phyloP scores from a whole-genome alignment of 2,329 filamentous ascomycete genomes.

The Dichotomopilus funicola region DNA sequence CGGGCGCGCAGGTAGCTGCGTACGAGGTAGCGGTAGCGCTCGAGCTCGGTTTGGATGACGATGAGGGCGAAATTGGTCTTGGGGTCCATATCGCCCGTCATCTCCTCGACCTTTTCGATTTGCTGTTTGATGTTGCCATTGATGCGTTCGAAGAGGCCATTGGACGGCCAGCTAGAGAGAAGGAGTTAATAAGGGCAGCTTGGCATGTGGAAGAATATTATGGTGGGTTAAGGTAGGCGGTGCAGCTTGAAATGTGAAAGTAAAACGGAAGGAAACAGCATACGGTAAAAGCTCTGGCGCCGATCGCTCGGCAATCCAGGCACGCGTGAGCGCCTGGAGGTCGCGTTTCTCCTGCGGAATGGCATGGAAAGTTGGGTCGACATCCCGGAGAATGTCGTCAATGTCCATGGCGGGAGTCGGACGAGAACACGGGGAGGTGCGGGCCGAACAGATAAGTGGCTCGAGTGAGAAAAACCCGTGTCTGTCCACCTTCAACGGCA shows the following conservation, averaged over 20 bases:
- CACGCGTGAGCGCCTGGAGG: slow-evolving; percentile 80
- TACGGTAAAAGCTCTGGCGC: slow-evolving; percentile 84
- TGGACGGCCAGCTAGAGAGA: slow-evolving; percentile 53
- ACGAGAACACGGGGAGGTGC: not conserved
- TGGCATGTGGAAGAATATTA: not conserved
- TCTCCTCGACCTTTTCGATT: slow-evolving; percentile 37
- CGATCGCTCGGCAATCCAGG: slow-evolving; percentile 87
- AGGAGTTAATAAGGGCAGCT: not conserved
- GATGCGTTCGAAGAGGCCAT: slow-evolving; percentile 73
- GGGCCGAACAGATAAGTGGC: not conserved
- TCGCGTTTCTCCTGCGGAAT: slow-evolving; percentile 60
- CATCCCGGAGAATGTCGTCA: slow-evolving; percentile 69
- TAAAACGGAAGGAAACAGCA: slow-evolving; percentile 21
- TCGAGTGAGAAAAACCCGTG: not conserved
- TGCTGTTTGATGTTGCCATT: slow-evolving; percentile 51
- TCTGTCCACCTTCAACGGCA: too few relatives aligned
- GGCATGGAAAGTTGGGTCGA: slow-evolving; percentile 53
- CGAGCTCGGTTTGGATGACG: slow-evolving; percentile 91
- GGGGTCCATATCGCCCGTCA: slow-evolving; percentile 81
- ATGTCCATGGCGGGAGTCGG: slow-evolving; percentile 58
- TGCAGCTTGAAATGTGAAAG: not conserved
- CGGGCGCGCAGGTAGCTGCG: slow-evolving; percentile 74
- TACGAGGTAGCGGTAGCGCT: slow-evolving; percentile 87
- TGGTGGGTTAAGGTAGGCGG: not conserved
- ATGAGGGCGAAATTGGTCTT: slow-evolving; percentile 90